Evolutionary conservation across 177 flowering plant genomes (phyloP).

Genomic region (Telopea speciosissima): DNA sequence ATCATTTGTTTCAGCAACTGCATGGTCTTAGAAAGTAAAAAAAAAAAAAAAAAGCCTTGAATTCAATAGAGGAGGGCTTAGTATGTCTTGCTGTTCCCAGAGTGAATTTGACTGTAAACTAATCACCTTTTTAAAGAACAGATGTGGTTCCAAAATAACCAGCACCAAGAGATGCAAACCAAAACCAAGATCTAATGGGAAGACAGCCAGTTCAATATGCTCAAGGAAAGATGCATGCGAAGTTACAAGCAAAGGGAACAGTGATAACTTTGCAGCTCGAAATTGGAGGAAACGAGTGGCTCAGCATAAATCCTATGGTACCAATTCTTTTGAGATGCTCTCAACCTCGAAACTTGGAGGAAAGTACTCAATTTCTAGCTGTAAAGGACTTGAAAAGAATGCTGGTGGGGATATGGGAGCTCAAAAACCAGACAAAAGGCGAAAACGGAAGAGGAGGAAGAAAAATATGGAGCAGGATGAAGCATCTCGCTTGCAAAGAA

Average conservation of each 20-base stretch:
- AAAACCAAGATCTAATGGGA: conserved; percentile 26
- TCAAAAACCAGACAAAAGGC: conserved; percentile 31
- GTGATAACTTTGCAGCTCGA: conserved; percentile 13
- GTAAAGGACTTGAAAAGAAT: conserved; percentile 21
- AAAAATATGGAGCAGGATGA: conserved; percentile 53
- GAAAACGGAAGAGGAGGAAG: conserved; percentile 42
- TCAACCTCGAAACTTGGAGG: conserved; percentile 19
- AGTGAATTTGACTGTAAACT: conserved; percentile 23
- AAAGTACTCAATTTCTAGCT: conserved; percentile 12
- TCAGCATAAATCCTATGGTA: conserved; percentile 16
- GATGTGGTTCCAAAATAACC: conserved; percentile 16
- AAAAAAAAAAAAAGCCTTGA: conserved; percentile 12
- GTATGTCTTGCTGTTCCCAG: conserved; percentile 21
- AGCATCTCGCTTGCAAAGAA: conserved; percentile 71
- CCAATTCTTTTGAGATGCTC: conserved; percentile 27
- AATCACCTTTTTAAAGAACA: conserved; percentile 21
- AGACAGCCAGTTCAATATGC: conserved; percentile 17
- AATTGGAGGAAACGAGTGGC: conserved; percentile 16
- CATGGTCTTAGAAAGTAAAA: neutral
- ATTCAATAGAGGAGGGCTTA: conserved; percentile 8
- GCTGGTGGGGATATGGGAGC: conserved; percentile 21
- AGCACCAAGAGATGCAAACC: conserved; percentile 21
- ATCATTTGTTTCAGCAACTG: neutral
- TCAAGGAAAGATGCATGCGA: conserved; percentile 23
- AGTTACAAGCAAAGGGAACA: conserved; percentile 15